Evolutionary conservation across 495 filamentous ascomycete species (phyloP), one percentile per base, ranked within the genome.

Genomic region (Friedmanniomyces simplex): DNA sequence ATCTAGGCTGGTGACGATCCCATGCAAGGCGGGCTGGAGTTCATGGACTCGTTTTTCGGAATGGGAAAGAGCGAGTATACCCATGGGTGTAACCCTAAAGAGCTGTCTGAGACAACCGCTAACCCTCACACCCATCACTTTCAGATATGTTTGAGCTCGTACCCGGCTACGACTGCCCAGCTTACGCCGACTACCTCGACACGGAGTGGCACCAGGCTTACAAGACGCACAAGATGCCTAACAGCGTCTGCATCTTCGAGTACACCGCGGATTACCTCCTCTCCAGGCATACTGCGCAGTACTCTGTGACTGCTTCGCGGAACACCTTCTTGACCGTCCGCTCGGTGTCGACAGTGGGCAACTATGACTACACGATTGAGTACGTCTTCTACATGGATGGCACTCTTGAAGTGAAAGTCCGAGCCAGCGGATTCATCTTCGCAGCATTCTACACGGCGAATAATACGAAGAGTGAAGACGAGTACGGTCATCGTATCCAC

Each of bases 381-480:
- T 81, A 81, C 57, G 67, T 66, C 22, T 83, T 83, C 68, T 72
- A 77, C 58, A 65, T 79, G 37, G 80, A 82, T 61, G 79, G 79
- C 13, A 74, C 71, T 10, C 72, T 84, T 49, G 73, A 78, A 37
- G 72, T 80, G 26, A 71, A 74, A 24, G 76, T 79, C n/a, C 77
- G 77, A 14, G 77, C 80, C 5, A 77, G 74, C 12, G 77, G 80
- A 6, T 82, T 82, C 62, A 78, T 84, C 54, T 73, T 78, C 58
- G 70, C 69, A 5, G 75, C 78, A 7, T 81, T 74, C 70, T 81
- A 74, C 68, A 52, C 60, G n/a, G 50, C 49, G 16, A 63, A 63
- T 50, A 62, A 22, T 39, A 71, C 73, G 21, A 67, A 74, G 48
- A 76, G 75, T 51, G 68, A 74, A n/a, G 56, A 63, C 51, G 75